Conservation (phyloP, 768 basidiomycete species). For the Ephemerocybe angulata region DNA sequence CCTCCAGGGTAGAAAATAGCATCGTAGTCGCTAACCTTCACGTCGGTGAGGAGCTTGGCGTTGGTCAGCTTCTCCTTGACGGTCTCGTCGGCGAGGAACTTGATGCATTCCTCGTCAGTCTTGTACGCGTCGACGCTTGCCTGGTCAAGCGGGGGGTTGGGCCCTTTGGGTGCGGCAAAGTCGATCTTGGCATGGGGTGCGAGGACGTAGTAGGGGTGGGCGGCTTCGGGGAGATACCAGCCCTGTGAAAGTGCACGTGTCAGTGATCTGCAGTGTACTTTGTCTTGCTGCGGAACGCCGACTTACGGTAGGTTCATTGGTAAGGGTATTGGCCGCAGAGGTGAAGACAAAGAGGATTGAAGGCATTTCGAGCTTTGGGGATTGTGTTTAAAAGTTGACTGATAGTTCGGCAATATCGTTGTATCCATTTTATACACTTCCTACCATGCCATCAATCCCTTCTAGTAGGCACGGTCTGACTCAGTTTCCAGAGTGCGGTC, state of each 20-base stretch:
- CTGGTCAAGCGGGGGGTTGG: slow-evolving; percentile 69
- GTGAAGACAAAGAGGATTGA: slow-evolving; percentile 74
- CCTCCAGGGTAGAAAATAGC: slow-evolving; percentile 80
- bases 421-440: too few relatives aligned
- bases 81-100: slow-evolving; percentile 56
- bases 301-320: slow-evolving; percentile 5
- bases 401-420: too few relatives aligned
- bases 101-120: slow-evolving; percentile 49
- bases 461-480: too few relatives aligned
- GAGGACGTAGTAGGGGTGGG: slow-evolving; percentile 66
- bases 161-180: slow-evolving; percentile 58
- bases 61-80: slow-evolving; percentile 50
- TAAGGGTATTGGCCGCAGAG: slow-evolving; percentile 56
- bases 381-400: not conserved
- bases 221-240: slow-evolving; percentile 76
- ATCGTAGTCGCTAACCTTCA: slow-evolving; percentile 59
- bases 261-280: not conserved
- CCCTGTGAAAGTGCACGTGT: too few relatives aligned
- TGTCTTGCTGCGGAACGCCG: not conserved
- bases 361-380: slow-evolving; percentile 27
- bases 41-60: slow-evolving; percentile 58
- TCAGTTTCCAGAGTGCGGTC: too few relatives aligned
- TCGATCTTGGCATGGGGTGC: slow-evolving; percentile 49
- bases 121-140: slow-evolving; percentile 46
- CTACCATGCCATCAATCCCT: too few relatives aligned